Evolutionary conservation across 495 filamentous ascomycete genomes (phyloP), one percentile per base, ranked within the genome.

Genomic region (Niebla homalea): DNA sequence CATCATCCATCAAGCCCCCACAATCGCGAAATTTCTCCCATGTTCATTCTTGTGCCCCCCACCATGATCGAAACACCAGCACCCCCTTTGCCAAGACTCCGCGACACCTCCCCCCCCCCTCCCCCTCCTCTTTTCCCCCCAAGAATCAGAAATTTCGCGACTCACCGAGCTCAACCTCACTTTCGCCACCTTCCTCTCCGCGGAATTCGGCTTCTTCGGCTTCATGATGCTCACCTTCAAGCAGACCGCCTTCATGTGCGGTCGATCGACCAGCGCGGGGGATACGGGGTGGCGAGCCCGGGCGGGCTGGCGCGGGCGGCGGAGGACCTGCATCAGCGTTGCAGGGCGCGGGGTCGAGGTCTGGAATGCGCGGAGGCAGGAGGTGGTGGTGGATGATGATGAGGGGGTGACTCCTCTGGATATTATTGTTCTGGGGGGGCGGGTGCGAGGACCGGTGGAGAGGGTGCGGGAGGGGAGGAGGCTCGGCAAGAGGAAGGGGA

Each of bases 131-230:
- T 52, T 12, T 3, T 2, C 18, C 19, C 14, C 37, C 15, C 15
- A 43, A 32, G 25, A 25, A 43, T 55, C 38, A 12, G 60, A 83
- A 80, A 90, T 78, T 97, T 87, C 56, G 92, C 93, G 87, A 63
- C 81, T 85, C 56, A 92, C 93, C 58, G 77, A 87, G 56, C 86
- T 92, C 66, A 98, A 71, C 52, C 89, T 68, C 15, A 98, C 81
- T 64, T 88, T 83, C 1, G 89, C 89, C 21, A 83, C 85, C 72
- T 98, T 98, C 41, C 92, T 69, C 69, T 94, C 87, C 26, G 85
- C 93, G 16, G 92, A 98, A 64, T 98, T 98, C 40, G 92, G 92
- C 69, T 98, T 98, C 80, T 98, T 97, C 20, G 92, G 92, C 62
- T 89, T 89, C 59, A 85, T 89, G 40, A 87, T 82, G 61, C 81